A percentile compares a stretch with the other conserved stretches of the same genome.
These are phyloP conservation scores for Thalia dealbata DNA, from an alignment of 176 grass and related monocot genomes.

Conservation along the genomic window DNA sequence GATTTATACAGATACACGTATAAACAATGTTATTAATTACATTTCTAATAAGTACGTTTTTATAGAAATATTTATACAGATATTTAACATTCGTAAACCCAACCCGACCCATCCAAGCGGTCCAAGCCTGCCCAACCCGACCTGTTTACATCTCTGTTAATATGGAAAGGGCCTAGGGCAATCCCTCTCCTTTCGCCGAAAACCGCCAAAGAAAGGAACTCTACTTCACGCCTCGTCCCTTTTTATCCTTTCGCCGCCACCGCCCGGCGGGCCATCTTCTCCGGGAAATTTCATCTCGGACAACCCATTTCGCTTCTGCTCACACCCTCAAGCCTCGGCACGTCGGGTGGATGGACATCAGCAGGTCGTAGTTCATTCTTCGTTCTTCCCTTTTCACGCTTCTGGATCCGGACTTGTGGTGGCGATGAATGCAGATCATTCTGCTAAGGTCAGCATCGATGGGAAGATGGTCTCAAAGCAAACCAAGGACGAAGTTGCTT, in stretches of 20 bases:
- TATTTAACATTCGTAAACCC: too few species aligned
- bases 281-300: neutral
- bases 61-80: too few species aligned
- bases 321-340: too few species aligned
- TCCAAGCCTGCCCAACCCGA: too few species aligned
- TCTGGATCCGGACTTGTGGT: conserved; percentile 19
- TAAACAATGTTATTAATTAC: too few species aligned
- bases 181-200: too few species aligned
- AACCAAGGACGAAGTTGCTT: conserved; percentile 61
- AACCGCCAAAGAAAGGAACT: too few species aligned
- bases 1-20: too few species aligned
- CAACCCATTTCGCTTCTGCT: neutral
- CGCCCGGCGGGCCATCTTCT: neutral
- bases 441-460: conserved; percentile 63
- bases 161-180: too few species aligned
- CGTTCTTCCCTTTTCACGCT: neutral
- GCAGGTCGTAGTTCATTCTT: neutral
- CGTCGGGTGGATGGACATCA: neutral
- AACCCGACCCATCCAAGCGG: too few species aligned
- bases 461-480: conserved; percentile 76
- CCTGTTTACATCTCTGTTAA: too few species aligned
- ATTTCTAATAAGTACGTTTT: too few species aligned
- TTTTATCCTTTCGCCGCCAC: neutral
- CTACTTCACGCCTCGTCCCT: neutral
- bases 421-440: conserved; percentile 23